Evolutionary conservation across 495 filamentous ascomycete species (phyloP).

Genomic region (Penicillium silybi): DNA sequence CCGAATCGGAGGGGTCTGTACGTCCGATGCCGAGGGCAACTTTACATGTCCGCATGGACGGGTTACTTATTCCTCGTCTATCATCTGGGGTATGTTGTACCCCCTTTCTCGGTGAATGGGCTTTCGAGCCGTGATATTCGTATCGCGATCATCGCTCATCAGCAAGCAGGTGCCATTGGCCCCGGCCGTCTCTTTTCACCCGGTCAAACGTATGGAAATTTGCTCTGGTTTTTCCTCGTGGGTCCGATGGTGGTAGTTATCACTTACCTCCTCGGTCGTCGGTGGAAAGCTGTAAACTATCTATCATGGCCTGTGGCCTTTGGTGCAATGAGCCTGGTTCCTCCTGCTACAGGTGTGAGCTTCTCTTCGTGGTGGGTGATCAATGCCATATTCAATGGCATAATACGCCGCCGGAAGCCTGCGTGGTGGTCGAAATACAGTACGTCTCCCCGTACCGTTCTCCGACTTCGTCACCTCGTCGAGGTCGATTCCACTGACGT

Average conservation of each 20-base stretch:
- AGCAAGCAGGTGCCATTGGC: conserved; percentile 48
- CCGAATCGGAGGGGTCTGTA: conserved; percentile 59
- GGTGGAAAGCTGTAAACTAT: conserved; percentile 51
- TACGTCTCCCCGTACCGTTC: conserved; percentile 44
- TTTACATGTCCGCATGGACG: conserved; percentile 67
- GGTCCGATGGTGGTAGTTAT: conserved; percentile 55
- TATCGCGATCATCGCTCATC: neutral
- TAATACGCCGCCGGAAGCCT: conserved; percentile 52
- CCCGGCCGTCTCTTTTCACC: conserved; percentile 65
- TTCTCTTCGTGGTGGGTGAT: conserved; percentile 67
- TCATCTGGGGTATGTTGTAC: conserved; percentile 58
- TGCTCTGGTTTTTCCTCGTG: conserved; percentile 61
- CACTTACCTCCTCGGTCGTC: conserved; percentile 52
- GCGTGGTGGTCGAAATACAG: conserved; percentile 63
- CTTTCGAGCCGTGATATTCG: neutral
- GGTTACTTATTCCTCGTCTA: conserved; percentile 65
- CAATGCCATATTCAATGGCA: conserved; percentile 61
- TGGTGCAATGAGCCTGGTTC: conserved; percentile 59
- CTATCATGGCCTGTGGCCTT: conserved; percentile 66
- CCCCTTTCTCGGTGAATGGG: neutral
- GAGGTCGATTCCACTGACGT: conserved; percentile 36
- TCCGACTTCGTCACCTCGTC: conserved; percentile 8
- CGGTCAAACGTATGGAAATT: conserved; percentile 60
- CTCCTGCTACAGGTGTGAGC: conserved; percentile 64
- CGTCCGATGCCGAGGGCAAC: conserved; percentile 53